Base-by-base conservation (phyloP, 176 grass and related monocot genomes). In the Carex cristatella region DNA sequence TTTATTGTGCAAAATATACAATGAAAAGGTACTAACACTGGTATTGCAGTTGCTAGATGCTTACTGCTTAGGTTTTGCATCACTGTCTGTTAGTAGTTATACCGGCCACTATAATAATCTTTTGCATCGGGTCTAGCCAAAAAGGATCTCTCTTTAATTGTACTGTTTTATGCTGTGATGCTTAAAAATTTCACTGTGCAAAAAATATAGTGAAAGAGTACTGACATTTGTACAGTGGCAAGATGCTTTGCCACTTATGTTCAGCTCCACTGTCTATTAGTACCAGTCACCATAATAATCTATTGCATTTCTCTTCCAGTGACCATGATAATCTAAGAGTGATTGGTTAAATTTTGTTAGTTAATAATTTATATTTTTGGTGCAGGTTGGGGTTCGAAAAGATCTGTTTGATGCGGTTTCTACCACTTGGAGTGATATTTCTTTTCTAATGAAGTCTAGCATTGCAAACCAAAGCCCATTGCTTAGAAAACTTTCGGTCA, bases 401-500 rank as follows among this genome's bases (percentile, higher is more conserved):
- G 80, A 89, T 51, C 80, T 98, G 11, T 86, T 64, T 90, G 80
- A 90, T 89, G 51, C 87, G 84, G 75, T 84, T 87, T 83, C 88
- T 85, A 86, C 79, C 81, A 87, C 84, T 84, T 98, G 95, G 95
- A 89, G 65, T 53, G 89, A 98, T 92, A 88, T 80, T 89, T 94
- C 89, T 69, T 64, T 88, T 81, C 77, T 95, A 79, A 95, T 98
- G 89, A 98, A 90, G 81, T 92, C 91, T 76, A 90, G 84, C 66
- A 81, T 86, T 87, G 87, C 93, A 85, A 65, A 81, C 84, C 92
- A 89, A 61, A 98, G 91, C 84, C 66, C 95, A 14, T 94, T 98
- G 51, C 95, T 98, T 87, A 88, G 93, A 75, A 98, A 98, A 90
- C 88, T 92, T 83, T 83, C 94, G 83, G 87, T 98, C 55, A 98